Conservation (phyloP, 495 filamentous ascomycete species). For the Penicillium coffeae region DNA sequence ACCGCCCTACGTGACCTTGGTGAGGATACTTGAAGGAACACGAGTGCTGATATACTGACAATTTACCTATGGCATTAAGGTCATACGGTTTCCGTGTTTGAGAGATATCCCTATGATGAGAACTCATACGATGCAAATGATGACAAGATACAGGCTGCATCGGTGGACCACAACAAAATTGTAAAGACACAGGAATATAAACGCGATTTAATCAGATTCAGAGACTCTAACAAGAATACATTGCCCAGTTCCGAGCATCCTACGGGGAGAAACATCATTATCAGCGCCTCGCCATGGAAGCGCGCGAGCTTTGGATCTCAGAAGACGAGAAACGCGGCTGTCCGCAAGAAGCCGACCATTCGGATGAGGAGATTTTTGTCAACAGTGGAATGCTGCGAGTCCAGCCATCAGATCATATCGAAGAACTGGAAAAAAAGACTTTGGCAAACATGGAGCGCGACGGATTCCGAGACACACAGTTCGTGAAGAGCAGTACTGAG, state of each 20-base stretch:
- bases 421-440: conserved; percentile 10
- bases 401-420: conserved; percentile 10
- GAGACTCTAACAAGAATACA: too few species aligned
- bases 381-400: conserved; percentile 15
- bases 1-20: too few species aligned
- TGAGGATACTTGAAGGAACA: too few species aligned
- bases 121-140: too few species aligned
- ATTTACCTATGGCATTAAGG: too few species aligned
- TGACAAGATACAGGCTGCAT: too few species aligned
- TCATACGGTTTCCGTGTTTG: too few species aligned
- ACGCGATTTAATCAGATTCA: too few species aligned
- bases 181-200: too few species aligned
- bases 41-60: too few species aligned
- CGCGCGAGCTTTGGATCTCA: conserved; percentile 8
- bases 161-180: too few species aligned
- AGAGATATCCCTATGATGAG: too few species aligned
- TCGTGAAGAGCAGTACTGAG: conserved; percentile 12
- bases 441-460: conserved; percentile 15
- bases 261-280: conserved; percentile 17
- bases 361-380: conserved; percentile 8
- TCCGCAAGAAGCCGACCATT: not conserved
- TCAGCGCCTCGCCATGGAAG: conserved; percentile 16
- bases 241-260: conserved; percentile 17
- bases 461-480: conserved; percentile 14
- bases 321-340: conserved; percentile 13